These are phyloP conservation scores for Phylloporus arenicola DNA, from an alignment of 768 basidiomycete species.

Conservation along the genomic window DNA sequence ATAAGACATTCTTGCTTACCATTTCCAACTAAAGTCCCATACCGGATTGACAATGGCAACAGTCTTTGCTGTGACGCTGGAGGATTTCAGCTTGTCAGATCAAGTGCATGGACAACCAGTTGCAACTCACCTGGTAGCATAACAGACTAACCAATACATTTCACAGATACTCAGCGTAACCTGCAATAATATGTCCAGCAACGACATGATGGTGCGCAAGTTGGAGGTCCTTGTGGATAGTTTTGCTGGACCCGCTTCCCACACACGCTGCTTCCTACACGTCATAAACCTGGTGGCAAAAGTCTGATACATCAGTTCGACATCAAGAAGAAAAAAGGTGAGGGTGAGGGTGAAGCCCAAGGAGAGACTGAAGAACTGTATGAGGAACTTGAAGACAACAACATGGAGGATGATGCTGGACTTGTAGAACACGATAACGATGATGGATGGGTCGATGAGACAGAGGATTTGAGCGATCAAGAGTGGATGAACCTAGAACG, in stretches of 20 bases:
- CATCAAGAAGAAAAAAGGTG: slow-evolving; percentile 1
- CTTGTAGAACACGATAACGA: not conserved
- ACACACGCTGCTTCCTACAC: no score
- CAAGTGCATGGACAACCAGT: slow-evolving; percentile 16
- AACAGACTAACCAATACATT: no score
- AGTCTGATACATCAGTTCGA: slow-evolving; percentile 27
- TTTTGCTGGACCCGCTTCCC: slow-evolving; percentile 26
- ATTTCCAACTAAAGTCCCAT: not conserved
- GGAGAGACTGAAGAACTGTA: not conserved
- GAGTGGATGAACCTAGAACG: slow-evolving; percentile 5
- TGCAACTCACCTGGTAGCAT: no score
- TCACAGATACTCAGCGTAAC: no score
- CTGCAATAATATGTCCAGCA: slow-evolving; percentile 25
- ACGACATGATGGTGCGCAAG: slow-evolving; percentile 18
- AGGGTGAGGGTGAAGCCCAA: no score
- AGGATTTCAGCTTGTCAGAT: slow-evolving; percentile 23
- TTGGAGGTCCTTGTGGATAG: slow-evolving; percentile 9
- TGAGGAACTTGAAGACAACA: no score
- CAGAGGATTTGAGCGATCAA: slow-evolving; percentile 3
- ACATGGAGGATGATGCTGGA: no score
- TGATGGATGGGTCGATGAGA: slow-evolving; percentile 17
- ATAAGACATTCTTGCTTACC: no score
- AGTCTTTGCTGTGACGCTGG: slow-evolving; percentile 19
- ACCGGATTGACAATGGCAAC: slow-evolving; percentile 15
- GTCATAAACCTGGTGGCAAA: slow-evolving; percentile 32